These are phyloP conservation scores for Lentinula edodes DNA, from an alignment of 768 basidiomycete species.

Conservation along the genomic window DNA sequence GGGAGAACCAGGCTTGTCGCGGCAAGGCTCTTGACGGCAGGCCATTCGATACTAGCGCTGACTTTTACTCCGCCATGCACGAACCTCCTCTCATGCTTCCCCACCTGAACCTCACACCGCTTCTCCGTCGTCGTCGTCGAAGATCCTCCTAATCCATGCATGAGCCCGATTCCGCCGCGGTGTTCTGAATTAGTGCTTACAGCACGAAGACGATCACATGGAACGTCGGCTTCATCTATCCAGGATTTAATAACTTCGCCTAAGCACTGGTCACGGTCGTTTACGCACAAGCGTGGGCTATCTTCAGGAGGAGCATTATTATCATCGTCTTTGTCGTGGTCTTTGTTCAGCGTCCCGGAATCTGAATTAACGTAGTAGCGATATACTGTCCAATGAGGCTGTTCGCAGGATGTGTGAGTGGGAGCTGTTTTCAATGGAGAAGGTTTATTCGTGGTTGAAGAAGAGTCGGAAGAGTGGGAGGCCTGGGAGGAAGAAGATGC, in stretches of 20 bases:
- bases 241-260: background rate
- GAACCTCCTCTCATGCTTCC: conserved; percentile 29
- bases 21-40: background rate
- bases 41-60: conserved; percentile 12
- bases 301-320: background rate
- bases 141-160: background rate
- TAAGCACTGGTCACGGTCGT: background rate
- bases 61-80: conserved; percentile 29
- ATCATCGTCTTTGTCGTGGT: background rate
- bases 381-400: conserved; percentile 46
- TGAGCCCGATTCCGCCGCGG: background rate
- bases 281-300: conserved; percentile 7
- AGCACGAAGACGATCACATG: background rate
- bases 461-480: conserved; percentile 1
- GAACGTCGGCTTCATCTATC: background rate
- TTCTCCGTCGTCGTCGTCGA: conserved; percentile 1
- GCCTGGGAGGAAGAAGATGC: conserved; percentile 11
- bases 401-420: conserved; percentile 29
- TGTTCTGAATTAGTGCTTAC: background rate
- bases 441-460: background rate
- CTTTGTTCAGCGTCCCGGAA: background rate
- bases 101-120: conserved; percentile 17
- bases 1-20: background rate
- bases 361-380: conserved; percentile 34
- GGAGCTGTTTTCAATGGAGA: background rate